Evolutionary conservation across 2,329 filamentous ascomycete species (phyloP).

Genomic region (Colletotrichum sojae): DNA sequence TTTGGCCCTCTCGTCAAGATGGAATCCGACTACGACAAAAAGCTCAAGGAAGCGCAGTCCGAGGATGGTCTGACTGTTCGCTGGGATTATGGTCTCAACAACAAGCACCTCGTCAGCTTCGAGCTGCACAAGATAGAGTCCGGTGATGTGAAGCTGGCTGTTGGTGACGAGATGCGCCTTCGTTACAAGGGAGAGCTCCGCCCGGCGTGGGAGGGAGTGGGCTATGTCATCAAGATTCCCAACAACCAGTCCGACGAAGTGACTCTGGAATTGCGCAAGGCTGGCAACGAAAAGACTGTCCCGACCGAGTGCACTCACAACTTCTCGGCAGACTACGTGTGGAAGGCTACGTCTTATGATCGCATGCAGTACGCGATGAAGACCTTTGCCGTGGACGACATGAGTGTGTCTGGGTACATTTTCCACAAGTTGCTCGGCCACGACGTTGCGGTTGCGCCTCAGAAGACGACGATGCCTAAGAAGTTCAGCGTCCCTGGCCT

Average conservation of each 20-base stretch:
- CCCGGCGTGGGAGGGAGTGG: constrained; percentile 94
- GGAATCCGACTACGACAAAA: constrained; percentile 98
- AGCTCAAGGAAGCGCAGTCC: constrained; percentile 97
- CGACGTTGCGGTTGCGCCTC: constrained; percentile 92
- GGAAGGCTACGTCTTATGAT: constrained; percentile 99
- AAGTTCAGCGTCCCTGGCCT: constrained; percentile 97
- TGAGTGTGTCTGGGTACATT: constrained; percentile 98
- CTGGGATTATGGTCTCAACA: constrained; percentile 96
- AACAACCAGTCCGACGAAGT: constrained; percentile 99
- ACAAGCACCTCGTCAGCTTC: constrained; percentile 96
- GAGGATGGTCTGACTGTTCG: constrained; percentile 95
- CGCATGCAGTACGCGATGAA: constrained; percentile 99
- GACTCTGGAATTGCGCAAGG: constrained; percentile 92
- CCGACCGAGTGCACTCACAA: constrained; percentile 97
- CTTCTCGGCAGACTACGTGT: constrained; percentile 98
- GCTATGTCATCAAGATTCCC: constrained; percentile 99
- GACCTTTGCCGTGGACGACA: constrained; percentile 96
- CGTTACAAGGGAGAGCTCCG: constrained; percentile 96
- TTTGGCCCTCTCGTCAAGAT: constrained; percentile 99
- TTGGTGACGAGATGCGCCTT: constrained; percentile 98
- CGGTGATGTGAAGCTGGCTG: constrained; percentile 96
- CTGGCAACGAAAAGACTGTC: constrained; percentile 95
- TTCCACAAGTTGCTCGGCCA: constrained; percentile 97
- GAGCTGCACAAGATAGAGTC: constrained; percentile 97
- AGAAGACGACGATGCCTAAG: constrained; percentile 96